Evolutionary conservation across 345 rosid species (phyloP).

Genomic region (Nasturtium officinale): DNA sequence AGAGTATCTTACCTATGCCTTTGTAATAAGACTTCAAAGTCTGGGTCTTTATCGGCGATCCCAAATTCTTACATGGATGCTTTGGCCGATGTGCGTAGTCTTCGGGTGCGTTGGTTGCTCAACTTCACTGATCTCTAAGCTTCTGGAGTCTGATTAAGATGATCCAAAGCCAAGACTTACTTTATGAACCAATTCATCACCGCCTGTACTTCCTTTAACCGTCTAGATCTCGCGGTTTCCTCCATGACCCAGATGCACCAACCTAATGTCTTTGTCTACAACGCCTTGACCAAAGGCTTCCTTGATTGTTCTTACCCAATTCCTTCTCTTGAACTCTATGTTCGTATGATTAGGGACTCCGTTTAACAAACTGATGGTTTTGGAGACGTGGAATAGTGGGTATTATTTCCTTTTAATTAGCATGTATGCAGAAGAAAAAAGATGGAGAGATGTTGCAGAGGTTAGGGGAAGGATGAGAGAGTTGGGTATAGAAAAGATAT

Average conservation of each 20-base stretch:
- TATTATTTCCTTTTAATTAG: conserved; percentile 56
- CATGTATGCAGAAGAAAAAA: conserved; percentile 64
- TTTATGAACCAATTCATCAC: conserved; percentile 67
- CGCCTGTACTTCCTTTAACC: conserved; percentile 45
- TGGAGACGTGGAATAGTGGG: conserved; percentile 73
- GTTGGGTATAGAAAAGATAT: conserved; percentile 54
- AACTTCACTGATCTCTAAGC: conserved; percentile 21
- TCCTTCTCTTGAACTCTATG: conserved; percentile 50
- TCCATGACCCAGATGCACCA: conserved; percentile 53
- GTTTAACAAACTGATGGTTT: conserved; percentile 50
- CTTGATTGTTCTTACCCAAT: conserved; percentile 45
- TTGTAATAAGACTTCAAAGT: background rate
- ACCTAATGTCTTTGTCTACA: conserved; percentile 72
- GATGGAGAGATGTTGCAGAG: conserved; percentile 70
- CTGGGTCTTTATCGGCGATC: conserved; percentile 5
- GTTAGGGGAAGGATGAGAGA: conserved; percentile 61
- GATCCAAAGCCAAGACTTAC: conserved; percentile 57
- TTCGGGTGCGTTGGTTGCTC: conserved; percentile 20
- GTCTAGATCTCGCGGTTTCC: conserved; percentile 49
- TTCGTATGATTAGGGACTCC: conserved; percentile 56
- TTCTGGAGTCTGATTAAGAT: conserved; percentile 61
- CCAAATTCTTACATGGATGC: conserved; percentile 16
- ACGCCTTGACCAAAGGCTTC: conserved; percentile 64
- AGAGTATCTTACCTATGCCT: background rate
- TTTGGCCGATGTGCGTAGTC: conserved; percentile 12